phyloP scores from a whole-genome alignment of 495 filamentous ascomycete genomes.

The Penicillium argentinense region DNA sequence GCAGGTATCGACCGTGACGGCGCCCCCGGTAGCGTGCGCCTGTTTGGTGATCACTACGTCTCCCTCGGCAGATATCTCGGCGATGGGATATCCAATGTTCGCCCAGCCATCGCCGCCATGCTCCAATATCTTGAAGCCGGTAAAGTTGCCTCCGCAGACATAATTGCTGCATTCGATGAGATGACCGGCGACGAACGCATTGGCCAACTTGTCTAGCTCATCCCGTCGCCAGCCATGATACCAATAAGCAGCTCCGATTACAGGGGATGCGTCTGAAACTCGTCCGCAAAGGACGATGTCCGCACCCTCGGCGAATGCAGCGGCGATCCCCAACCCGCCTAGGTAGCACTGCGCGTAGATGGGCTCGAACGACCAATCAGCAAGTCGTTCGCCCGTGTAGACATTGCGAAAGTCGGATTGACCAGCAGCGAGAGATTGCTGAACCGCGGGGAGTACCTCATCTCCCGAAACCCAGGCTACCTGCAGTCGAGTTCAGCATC shows the following conservation, averaged over 20 bases:
- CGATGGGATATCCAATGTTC: conserved; percentile 58
- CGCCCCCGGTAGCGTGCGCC: conserved; percentile 30
- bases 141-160: conserved; percentile 57
- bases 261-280: conserved; percentile 54
- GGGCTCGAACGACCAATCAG: conserved; percentile 52
- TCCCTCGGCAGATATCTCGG: conserved; percentile 53
- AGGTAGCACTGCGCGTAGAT: conserved; percentile 57
- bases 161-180: conserved; percentile 58
- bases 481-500: conserved; percentile 7
- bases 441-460: conserved; percentile 48
- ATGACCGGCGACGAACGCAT: conserved; percentile 54
- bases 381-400: conserved; percentile 48
- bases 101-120: conserved; percentile 35
- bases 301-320: conserved; percentile 49
- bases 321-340: conserved; percentile 50
- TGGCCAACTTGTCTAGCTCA: conserved; percentile 49
- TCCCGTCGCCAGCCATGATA: conserved; percentile 46
- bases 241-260: conserved; percentile 52
- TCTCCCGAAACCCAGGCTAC: conserved; percentile 54
- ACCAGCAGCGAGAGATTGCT: conserved; percentile 33
- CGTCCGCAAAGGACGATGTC: conserved; percentile 60
- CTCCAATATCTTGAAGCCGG: conserved; percentile 52
- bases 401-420: conserved; percentile 48
- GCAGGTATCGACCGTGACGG: conserved; percentile 51
- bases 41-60: conserved; percentile 48